A percentile compares a stretch with the other conserved stretches of the same genome.
phyloP scores from a whole-genome alignment of 176 grass and related monocot species.

The Triticum timopheevii region DNA sequence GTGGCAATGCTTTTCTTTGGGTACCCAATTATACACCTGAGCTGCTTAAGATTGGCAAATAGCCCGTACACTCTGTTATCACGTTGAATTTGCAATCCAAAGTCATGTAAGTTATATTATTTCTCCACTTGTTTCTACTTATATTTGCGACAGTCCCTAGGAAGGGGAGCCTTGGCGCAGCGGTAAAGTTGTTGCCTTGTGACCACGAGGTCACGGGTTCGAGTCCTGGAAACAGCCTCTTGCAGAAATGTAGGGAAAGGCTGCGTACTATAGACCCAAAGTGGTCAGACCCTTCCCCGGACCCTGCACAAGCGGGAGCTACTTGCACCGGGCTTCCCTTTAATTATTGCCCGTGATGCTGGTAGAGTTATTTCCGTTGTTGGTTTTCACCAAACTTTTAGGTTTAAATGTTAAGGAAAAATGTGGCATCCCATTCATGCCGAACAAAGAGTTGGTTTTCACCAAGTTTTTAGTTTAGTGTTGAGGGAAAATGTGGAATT shows the following conservation, averaged over 20 bases:
- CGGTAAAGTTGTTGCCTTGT: too few relatives aligned
- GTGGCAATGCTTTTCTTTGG: neutral
- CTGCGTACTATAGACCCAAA: too few relatives aligned
- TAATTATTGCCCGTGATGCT: neutral
- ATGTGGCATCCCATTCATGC: neutral
- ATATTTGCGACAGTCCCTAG: neutral
- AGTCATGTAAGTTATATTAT: neutral
- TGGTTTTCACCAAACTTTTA: neutral
- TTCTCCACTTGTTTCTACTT: neutral
- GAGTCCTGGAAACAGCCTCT: too few relatives aligned
- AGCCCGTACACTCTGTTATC: neutral
- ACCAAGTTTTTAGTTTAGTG: neutral
- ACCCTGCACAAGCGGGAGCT: too few relatives aligned
- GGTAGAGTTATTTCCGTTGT: neutral
- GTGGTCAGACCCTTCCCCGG: too few relatives aligned
- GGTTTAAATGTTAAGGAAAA: neutral
- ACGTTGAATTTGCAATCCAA: neutral
- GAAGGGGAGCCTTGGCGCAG: too few relatives aligned
- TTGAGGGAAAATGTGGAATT: conserved; percentile 10
- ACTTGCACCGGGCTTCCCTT: too few relatives aligned
- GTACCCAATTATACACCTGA: conserved; percentile 2
- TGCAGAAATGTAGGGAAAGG: too few relatives aligned
- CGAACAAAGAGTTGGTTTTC: neutral
- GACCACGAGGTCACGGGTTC: too few relatives aligned
- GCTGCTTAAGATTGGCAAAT: conserved; percentile 1